Percentiles rank a stretch among this genome's conserved stretches.
Evolutionary conservation across 2,329 filamentous ascomycete genomes (phyloP).

Genomic region (Ascocoryne sarcoides): DNA sequence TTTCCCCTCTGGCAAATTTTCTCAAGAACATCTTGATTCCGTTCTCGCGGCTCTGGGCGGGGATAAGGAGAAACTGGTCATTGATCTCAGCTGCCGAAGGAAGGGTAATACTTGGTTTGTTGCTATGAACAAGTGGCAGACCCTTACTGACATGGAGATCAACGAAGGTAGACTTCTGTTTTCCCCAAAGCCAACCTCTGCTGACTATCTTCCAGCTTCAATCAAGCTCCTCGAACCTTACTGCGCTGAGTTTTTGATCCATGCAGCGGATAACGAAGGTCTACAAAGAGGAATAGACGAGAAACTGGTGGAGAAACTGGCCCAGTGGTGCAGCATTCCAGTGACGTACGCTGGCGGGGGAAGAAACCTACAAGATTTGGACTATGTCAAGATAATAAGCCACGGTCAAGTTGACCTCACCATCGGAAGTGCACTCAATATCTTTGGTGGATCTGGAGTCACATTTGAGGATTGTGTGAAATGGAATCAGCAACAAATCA

Average conservation of each 20-base stretch:
- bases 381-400: slow-evolving; percentile 72
- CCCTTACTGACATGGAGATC: slow-evolving; percentile 91
- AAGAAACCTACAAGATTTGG: slow-evolving; percentile 70
- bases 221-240: slow-evolving; percentile 78
- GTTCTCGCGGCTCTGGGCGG: slow-evolving; percentile 65
- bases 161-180: slow-evolving; percentile 54
- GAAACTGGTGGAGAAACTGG: slow-evolving; percentile 65
- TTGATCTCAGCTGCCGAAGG: slow-evolving; percentile 85
- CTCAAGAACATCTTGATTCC: slow-evolving; percentile 62
- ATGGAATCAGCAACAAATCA: slow-evolving; percentile 64
- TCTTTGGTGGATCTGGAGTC: slow-evolving; percentile 84
- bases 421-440: slow-evolving; percentile 91
- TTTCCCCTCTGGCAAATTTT: slow-evolving; percentile 79
- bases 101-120: slow-evolving; percentile 76
- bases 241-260: slow-evolving; percentile 94
- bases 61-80: slow-evolving; percentile 75
- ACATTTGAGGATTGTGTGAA: slow-evolving; percentile 80
- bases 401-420: slow-evolving; percentile 80
- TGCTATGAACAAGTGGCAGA: slow-evolving; percentile 99
- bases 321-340: slow-evolving; percentile 82
- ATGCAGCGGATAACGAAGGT: slow-evolving; percentile 94
- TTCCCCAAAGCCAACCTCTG: background rate
- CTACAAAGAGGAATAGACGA: slow-evolving; percentile 87
- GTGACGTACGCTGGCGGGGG: slow-evolving; percentile 97
- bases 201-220: slow-evolving; percentile 43